These are phyloP conservation scores for Cyclotella kingstonii DNA, from an alignment of 108 stramenopile genomes.

Conservation along the genomic window DNA sequence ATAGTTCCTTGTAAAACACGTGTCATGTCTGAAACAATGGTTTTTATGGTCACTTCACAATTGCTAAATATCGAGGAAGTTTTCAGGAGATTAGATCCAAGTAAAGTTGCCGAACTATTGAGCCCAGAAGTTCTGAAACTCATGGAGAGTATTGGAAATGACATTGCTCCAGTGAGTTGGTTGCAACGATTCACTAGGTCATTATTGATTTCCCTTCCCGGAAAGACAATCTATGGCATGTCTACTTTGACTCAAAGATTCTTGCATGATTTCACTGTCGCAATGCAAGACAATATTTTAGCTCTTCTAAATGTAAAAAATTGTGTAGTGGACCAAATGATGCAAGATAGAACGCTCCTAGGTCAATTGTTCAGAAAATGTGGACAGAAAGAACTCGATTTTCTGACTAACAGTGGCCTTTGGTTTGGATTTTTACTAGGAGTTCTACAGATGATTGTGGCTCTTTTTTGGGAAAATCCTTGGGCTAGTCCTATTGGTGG, in stretches of 20 bases:
- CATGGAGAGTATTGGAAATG: conserved; percentile 53
- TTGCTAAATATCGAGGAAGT: conserved; percentile 76
- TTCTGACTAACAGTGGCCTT: conserved; percentile 84
- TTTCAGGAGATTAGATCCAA: conserved; percentile 73
- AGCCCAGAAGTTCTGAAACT: conserved; percentile 73
- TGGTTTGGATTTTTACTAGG: conserved; percentile 95
- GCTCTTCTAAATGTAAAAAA: conserved; percentile 66
- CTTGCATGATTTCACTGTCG: conserved; percentile 48
- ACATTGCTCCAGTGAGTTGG: conserved; percentile 39
- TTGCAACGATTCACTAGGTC: conserved; percentile 30
- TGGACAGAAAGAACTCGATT: conserved; percentile 79
- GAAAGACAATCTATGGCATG: conserved; percentile 28
- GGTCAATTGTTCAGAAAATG: conserved; percentile 79
- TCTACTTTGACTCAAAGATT: conserved; percentile 47
- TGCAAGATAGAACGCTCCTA: conserved; percentile 70
- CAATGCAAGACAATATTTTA: conserved; percentile 78
- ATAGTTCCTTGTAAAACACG: conserved; percentile 88
- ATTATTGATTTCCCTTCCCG: conserved; percentile 36
- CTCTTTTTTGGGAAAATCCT: conserved; percentile 93
- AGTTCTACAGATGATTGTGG: conserved; percentile 89
- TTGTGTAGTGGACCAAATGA: conserved; percentile 88
- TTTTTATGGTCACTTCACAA: conserved; percentile 84
- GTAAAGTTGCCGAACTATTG: conserved; percentile 52
- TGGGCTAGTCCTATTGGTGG: conserved; percentile 90
- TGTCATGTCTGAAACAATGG: conserved; percentile 79